Evolutionary conservation across 1,284 basidiomycete species (phyloP).

Genomic region (Leccinum pachyderme): DNA sequence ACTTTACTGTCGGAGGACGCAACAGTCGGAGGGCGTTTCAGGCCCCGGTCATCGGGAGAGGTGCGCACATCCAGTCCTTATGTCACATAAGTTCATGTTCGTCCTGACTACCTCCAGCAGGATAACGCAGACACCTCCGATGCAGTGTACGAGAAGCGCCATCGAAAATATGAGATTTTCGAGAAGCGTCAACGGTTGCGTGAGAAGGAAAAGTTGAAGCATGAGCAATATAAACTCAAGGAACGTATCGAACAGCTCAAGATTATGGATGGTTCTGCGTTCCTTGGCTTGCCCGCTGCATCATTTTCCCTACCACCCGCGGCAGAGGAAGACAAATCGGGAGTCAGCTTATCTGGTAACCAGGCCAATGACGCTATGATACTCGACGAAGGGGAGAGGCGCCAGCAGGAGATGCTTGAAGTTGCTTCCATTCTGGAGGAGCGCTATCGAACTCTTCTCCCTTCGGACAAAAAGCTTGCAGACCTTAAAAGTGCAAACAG

Average conservation of each 20-base stretch:
- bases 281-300: slow-evolving; percentile 57
- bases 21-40: slow-evolving; percentile 62
- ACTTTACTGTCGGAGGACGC: slow-evolving; percentile 54
- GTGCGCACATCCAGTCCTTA: slow-evolving; percentile 43
- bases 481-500: slow-evolving; percentile 25
- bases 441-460: slow-evolving; percentile 67
- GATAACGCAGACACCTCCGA: slow-evolving; percentile 76
- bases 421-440: slow-evolving; percentile 63
- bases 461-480: slow-evolving; percentile 51
- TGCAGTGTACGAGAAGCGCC: slow-evolving; percentile 79
- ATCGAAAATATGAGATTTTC: slow-evolving; percentile 82
- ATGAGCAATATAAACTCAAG: slow-evolving; percentile 88
- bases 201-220: slow-evolving; percentile 88
- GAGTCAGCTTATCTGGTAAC: slow-evolving; percentile 32
- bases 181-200: slow-evolving; percentile 83
- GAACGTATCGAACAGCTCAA: slow-evolving; percentile 84
- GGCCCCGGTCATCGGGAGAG: slow-evolving; percentile 64
- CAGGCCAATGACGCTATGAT: slow-evolving; percentile 42
- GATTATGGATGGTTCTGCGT: slow-evolving; percentile 67
- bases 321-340: slow-evolving; percentile 29
- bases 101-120: slow-evolving; percentile 16
- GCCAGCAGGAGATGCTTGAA: slow-evolving; percentile 67
- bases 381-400: slow-evolving; percentile 63
- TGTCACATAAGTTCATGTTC: slow-evolving; percentile 13
- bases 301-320: slow-evolving; percentile 47